Base-by-base conservation (phyloP, 2,329 filamentous ascomycete genomes). In the Ceratocystis cubensis region DNA sequence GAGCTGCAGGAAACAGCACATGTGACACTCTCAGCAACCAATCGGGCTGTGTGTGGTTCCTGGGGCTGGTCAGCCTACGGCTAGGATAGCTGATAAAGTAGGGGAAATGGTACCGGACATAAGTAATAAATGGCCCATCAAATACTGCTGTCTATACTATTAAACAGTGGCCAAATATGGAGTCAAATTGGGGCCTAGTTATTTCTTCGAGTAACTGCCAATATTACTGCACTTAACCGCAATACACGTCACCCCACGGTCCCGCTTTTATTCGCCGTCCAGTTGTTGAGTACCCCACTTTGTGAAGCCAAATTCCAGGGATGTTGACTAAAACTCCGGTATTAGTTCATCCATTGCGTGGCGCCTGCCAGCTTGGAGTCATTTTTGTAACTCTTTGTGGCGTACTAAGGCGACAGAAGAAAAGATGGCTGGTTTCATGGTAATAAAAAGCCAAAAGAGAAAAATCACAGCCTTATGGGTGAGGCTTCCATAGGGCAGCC, bases 321-420 rank as follows among this genome's bases (percentile, higher is more conserved):
- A 57, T 57, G 5, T n/a, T 57, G 53, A 57, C 53, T 57, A 57
- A 57, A 57, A 33, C 53, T 57, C 53, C 53, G 25, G 53, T 28
- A 25, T 30, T 57, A 57, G 53, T 57, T 13, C 53, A 57, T 57
- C 53, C 53, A 30, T 57, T 13, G 8, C 30, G 25, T 57, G 53
- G 53, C 53, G 53, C 53, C 22, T 15, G 30, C 53, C 28, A 50
- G 10, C 30, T 57, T 30, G 28, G 53, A 33, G 53, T 33, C 8
- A 57, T 57, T 57, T 57, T 57, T 13, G 53, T 13, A 28, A 4
- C 7, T n/a, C 28, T 1, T 17, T 33, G 53, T 57, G 53, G 53
- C 53, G 53, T 25, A 22, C 17, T 22, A 8, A 4, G 10, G 22
- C 5, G 25, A 4, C 6, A n/a, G 10, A 57, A n/a, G 15, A 30